Evolutionary conservation across 768 basidiomycete species (phyloP), one percentile per base, ranked within the genome.

Genomic region (Tulasnella sp.): DNA sequence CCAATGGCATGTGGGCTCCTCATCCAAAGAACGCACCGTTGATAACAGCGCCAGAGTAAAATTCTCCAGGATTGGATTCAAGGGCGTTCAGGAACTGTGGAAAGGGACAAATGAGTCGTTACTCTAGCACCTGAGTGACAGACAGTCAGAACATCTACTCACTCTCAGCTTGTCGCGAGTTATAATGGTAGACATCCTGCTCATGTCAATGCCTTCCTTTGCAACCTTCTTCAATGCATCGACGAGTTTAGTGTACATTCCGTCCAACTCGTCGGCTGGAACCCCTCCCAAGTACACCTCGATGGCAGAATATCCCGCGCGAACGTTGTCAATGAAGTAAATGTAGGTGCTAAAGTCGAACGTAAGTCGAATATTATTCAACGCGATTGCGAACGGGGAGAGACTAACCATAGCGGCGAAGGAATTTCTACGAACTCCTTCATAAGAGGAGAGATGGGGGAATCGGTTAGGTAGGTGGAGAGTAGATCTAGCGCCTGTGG

Each of bases 341-440:
- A 99, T 92, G 78, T 91, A 93, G 12, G 93, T 91, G 83, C 93
- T 94, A 68, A 14, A 77, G 4, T 42, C 25, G 31, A 31, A 49
- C n/a, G 36, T 22, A 34, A n/a, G n/a, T n/a, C n/a, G n/a, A n/a
- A n/a, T n/a, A n/a, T n/a, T 31, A 17, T n/a, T 14, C 79, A 79
- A 78, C 76, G n/a, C 37, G 3, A 14, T 79, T 31, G 75, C 36
- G 29, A 76, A 15, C 17, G 39, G 22, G 40, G 71, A 22, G 42
- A 6, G 25, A 81, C 87, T 54, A 79, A 93, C 94, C 95, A 97
- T 71, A 93, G 86, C 0, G 97, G 97, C 69, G 91, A 89, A 79
- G 95, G 90, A 72, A 91, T 92, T 83, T 99, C 97, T 54, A 99
- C 87, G 78, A 92, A 97, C 82, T 96, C 93, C 83, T 96, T 97